Conservation (phyloP, 129 eudicot genomes). For the Rutidosis leptorrhynchoides region DNA sequence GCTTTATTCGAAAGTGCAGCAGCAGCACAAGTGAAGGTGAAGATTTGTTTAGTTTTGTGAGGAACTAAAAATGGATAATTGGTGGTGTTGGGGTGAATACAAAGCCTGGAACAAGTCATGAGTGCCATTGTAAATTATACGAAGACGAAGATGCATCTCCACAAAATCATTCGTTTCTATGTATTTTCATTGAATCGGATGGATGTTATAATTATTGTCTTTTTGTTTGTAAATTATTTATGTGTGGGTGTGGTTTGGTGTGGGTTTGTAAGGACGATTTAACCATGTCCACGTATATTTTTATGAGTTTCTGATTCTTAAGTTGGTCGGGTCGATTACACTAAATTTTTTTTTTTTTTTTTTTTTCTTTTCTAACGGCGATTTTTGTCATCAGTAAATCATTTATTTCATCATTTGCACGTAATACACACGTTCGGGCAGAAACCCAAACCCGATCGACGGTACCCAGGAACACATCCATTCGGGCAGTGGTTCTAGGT, state of each 20-base stretch:
- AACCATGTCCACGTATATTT: background rate
- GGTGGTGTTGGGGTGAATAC: slow-evolving; percentile 12
- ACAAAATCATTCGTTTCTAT: background rate
- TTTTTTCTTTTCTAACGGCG: too few species aligned
- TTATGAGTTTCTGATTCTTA: background rate
- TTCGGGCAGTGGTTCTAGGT: too few species aligned
- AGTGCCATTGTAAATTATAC: slow-evolving; percentile 19
- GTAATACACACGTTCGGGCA: too few species aligned
- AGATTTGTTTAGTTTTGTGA: slow-evolving; percentile 29
- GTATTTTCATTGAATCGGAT: background rate
- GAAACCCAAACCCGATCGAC: too few species aligned
- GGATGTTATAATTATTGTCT: background rate
- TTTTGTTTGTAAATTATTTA: background rate
- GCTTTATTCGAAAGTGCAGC: slow-evolving; percentile 34
- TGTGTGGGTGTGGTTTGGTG: slow-evolving; percentile 9
- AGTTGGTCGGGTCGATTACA: too few species aligned
- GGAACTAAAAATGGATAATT: slow-evolving; percentile 17
- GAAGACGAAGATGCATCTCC: background rate
- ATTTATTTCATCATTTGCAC: too few species aligned
- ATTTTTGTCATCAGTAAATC: too few species aligned
- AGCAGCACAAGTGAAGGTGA: slow-evolving; percentile 17
- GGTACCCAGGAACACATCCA: too few species aligned
- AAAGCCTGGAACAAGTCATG: slow-evolving; percentile 18
- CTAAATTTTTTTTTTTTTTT: too few species aligned
- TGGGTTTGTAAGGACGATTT: background rate